Evolutionary conservation across 768 basidiomycete species (phyloP), one percentile per base, ranked within the genome.

Genomic region (Termitomyces eurrhizus): DNA sequence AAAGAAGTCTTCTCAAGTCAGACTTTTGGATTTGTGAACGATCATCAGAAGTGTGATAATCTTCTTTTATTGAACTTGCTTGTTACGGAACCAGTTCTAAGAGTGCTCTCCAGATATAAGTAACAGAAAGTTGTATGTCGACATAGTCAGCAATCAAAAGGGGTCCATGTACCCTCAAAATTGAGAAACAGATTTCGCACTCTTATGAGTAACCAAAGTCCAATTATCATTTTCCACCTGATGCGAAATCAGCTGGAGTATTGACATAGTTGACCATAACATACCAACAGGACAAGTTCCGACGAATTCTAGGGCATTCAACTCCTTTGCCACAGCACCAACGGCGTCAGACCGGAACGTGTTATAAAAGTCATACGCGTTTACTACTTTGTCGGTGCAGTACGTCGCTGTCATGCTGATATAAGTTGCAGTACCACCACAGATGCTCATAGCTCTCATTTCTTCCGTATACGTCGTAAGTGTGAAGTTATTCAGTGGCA

Each of bases 381-480:
- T 33, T 9, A 29, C 48, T 8, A 51, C 52, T 41, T 56, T 63
- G 42, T 59, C 58, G 32, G 58, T 52, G 18, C 62, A 63, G 32
- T 53, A 63, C 4, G 59, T 44, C 1, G 52, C 54, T 32, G 58
- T 60, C 57, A 65, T 56, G 39, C 45, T 57, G 8, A 65, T 3
- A 24, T 59, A 65, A 7, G 61, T 62, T 2, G 61, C 64, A 7
- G 41, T 57, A 24, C 64, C 64, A 9, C 61, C 56, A 24, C 64
- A 65, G 16, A 65, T 62, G 52, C 64, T 65, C 46, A 44, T 45
- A 6, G 50, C 51, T 14, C 56, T 49, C 14, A 57, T 7, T 33
- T 65, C 64, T 21, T 65, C 64, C 4, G 58, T 57, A 52, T 65
- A 65, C 5, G 24, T 12, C 9, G 7, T 16, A 21, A 62, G 33